Conservation (phyloP, 129 eudicot species). For the Tagetes erecta region DNA sequence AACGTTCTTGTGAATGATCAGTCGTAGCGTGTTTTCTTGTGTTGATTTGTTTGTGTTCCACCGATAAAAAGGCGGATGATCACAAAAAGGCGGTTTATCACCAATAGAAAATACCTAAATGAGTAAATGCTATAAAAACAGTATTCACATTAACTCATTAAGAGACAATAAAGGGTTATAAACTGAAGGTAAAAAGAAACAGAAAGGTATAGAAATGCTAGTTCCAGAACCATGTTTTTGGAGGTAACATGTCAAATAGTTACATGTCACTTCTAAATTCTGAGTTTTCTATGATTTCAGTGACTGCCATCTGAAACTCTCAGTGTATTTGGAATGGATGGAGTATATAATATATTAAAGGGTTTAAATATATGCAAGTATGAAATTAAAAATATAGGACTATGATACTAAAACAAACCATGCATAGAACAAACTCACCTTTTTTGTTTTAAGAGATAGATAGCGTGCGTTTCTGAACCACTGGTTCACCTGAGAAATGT, state of each 20-base stretch:
- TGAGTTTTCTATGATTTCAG: not conserved
- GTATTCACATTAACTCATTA: not conserved
- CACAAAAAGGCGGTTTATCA: not conserved
- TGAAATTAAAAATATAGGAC: not conserved
- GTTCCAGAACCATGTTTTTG: not conserved
- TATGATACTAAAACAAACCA: not conserved
- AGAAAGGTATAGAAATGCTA: not conserved
- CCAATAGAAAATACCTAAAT: not conserved
- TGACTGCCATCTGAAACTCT: not conserved
- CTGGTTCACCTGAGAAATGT: conserved; percentile 66
- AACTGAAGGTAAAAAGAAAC: not conserved
- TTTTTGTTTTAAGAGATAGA: conserved; percentile 73
- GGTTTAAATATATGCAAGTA: not conserved
- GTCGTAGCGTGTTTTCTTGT: too few relatives aligned
- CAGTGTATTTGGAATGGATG: not conserved
- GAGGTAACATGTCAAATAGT: not conserved
- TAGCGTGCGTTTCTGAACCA: conserved; percentile 99
- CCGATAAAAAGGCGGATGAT: too few relatives aligned
- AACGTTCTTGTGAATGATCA: too few relatives aligned
- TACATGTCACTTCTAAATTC: not conserved
- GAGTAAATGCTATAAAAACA: not conserved
- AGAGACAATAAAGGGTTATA: not conserved
- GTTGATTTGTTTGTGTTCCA: too few relatives aligned
- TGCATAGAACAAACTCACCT: conserved; percentile 50
- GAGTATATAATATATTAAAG: not conserved